A percentile compares a stretch with the other conserved stretches of the same genome.
Conservation (phyloP, 176 grass and related monocot genomes). For the Triticum timopheevii region DNA sequence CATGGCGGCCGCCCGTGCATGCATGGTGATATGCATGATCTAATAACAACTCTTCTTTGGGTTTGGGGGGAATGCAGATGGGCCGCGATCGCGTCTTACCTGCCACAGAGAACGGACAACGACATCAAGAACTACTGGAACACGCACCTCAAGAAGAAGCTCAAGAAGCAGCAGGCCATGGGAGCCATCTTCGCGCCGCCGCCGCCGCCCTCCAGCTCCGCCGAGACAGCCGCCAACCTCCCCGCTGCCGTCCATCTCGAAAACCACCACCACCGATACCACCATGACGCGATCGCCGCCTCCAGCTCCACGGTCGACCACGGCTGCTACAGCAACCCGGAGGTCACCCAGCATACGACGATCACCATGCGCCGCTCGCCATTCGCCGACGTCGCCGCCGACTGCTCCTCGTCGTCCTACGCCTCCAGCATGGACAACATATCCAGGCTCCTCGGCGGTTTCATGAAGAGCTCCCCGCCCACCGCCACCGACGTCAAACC, state of each 20-base stretch:
- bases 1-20: neutral
- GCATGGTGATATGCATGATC: neutral
- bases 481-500: conserved; percentile 25
- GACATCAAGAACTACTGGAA: conserved; percentile 99
- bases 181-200: conserved; percentile 29
- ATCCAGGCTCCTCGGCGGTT: conserved; percentile 65
- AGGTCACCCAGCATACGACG: neutral
- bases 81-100: conserved; percentile 84
- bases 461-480: conserved; percentile 43
- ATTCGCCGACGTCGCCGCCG: conserved; percentile 15
- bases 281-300: neutral
- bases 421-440: conserved; percentile 77
- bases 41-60: neutral
- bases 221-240: neutral
- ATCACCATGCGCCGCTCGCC: conserved; percentile 23
- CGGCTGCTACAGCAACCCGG: neutral
- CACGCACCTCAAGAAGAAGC: conserved; percentile 92
- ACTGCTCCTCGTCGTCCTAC: conserved; percentile 35
- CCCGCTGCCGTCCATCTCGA: neutral
- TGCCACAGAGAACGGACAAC: conserved; percentile 84
- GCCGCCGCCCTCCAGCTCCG: neutral
- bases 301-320: conserved; percentile 2
- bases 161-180: conserved; percentile 56
- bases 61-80: conserved; percentile 35
- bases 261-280: neutral